A percentile compares a stretch with the other conserved stretches of the same genome.
Evolutionary conservation across 345 rosid species (phyloP).

Genomic region (Boechera stricta): DNA sequence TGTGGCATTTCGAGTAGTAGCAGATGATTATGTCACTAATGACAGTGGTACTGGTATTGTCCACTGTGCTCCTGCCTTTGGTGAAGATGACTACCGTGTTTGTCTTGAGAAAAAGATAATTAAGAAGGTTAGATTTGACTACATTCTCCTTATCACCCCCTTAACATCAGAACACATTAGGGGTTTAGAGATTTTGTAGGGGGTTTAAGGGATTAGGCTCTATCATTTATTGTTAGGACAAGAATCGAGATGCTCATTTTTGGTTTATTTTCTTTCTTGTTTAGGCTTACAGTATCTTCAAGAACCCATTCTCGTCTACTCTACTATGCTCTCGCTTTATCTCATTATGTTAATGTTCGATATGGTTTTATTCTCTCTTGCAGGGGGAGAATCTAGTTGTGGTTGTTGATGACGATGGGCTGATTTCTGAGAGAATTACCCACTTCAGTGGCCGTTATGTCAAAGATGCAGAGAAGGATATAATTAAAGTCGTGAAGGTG

Average conservation of each 20-base stretch:
- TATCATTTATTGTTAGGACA: constrained; percentile 6
- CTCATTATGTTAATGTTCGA: constrained; percentile 4
- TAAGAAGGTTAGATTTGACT: constrained; percentile 60
- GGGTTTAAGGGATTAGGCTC: constrained; percentile 12
- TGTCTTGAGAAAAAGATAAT: constrained; percentile 76
- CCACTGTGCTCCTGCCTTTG: constrained; percentile 97
- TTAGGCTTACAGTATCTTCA: constrained; percentile 11
- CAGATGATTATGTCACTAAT: constrained; percentile 90
- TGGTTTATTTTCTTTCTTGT: constrained; percentile 20
- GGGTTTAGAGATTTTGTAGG: constrained; percentile 5
- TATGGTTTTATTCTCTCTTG: constrained; percentile 12
- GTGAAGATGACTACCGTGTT: constrained; percentile 97
- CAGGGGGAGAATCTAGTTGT: constrained; percentile 85
- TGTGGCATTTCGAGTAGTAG: constrained; percentile 80
- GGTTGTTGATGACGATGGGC: constrained; percentile 96
- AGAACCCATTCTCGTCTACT: constrained; percentile 13
- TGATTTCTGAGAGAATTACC: constrained; percentile 71
- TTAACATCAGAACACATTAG: not conserved
- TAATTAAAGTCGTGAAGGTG: constrained; percentile 89
- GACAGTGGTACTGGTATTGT: constrained; percentile 97
- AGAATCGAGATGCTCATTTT: not conserved
- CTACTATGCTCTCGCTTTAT: constrained; percentile 9
- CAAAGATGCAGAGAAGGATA: constrained; percentile 90
- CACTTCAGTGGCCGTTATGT: constrained; percentile 79
- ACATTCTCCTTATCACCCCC: not conserved